These are phyloP conservation scores for Emmonsiellopsis sp. DNA, from an alignment of 2,329 filamentous ascomycete species.

Conservation along the genomic window DNA sequence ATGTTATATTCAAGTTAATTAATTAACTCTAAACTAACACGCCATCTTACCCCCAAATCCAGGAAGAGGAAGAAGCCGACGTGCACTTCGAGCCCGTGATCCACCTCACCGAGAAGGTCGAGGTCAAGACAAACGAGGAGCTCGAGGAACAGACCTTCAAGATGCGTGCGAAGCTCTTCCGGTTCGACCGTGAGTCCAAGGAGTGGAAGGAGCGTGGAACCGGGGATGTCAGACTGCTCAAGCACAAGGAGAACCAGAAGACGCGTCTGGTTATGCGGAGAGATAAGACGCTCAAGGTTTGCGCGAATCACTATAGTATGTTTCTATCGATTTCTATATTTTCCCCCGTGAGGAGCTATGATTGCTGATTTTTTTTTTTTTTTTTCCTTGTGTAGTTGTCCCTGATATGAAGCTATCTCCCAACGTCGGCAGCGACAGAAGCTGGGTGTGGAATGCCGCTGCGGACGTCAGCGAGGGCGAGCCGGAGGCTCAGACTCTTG, in stretches of 20 bases:
- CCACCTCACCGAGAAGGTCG: conserved; percentile 91
- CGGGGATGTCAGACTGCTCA: conserved; percentile 88
- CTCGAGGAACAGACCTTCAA: conserved; percentile 96
- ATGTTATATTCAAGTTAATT: not conserved
- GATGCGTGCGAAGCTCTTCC: conserved; percentile 99
- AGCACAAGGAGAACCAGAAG: conserved; percentile 98
- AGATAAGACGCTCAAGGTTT: conserved; percentile 99
- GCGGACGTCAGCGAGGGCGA: conserved; percentile 98
- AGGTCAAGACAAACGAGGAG: conserved; percentile 97
- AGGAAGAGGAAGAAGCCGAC: conserved; percentile 66
- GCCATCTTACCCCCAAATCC: not conserved
- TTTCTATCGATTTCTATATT: conserved; percentile 11
- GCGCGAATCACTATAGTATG: conserved; percentile 98
- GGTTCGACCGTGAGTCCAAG: conserved; percentile 80
- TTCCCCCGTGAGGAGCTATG: not conserved
- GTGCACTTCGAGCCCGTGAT: conserved; percentile 97
- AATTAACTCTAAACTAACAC: too few relatives aligned
- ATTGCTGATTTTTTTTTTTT: conserved; percentile 1
- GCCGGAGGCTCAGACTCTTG: conserved; percentile 88
- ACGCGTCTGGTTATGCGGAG: conserved; percentile 95
- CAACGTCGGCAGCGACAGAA: conserved; percentile 95
- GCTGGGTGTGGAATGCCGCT: conserved; percentile 98
- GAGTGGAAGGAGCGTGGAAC: conserved; percentile 99
- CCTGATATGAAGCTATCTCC: conserved; percentile 98
- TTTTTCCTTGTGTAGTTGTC: conserved; percentile 52